Base-by-base conservation (phyloP, 2,329 filamentous ascomycete species). In the Teratosphaeriaceae sp. region DNA sequence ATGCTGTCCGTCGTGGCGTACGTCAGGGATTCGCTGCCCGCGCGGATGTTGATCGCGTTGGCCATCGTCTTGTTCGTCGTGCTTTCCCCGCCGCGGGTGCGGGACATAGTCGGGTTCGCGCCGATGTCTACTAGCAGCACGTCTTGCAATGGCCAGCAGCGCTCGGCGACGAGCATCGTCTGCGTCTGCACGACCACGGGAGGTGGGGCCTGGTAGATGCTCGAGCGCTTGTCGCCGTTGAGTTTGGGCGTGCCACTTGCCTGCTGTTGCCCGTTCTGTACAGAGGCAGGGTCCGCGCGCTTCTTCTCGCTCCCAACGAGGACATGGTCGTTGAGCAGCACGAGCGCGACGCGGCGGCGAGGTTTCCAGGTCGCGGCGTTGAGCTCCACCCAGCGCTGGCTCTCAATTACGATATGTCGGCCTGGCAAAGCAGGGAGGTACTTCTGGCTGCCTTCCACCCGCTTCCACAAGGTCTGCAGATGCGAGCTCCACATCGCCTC, bases 341-440 rank as follows among this genome's bases (percentile, higher is more conserved):
- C 89, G 47, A 98, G 80, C 60, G 94, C 87, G 64, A 97, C 89
- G 21, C 88, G 82, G 31, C 92, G 76, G 50, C 85, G 76, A 3
- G 90, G 87, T 65, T 95, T 96, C 81, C 94, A 97, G 0, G 92
- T 98, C 9, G 92, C 92, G 50, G 92, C 94, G 66, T 98, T 94
- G 48, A 98, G 73, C 68, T 98, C 90, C 46, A 97, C 85, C 92
- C 92, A 98, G 37, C 84, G 79, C 1, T 87, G 85, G 3, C 88
- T 94, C 64, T 97, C 90, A 63, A 94, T 82, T 2, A 97, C 80
- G 35, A 98, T 88, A 62, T 96, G 94, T 29, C 92, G 82, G n/a
- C 89, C 90, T 16, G 85, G 80, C 16, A 88, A 77, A 42, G 89
- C 92, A 12, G 92, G 92, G 9, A 98, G 71, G 59, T 94, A 98